A percentile compares a stretch with the other conserved stretches of the same genome.
phyloP scores from a whole-genome alignment of 106 monocot species.

The Chionographis japonica region DNA sequence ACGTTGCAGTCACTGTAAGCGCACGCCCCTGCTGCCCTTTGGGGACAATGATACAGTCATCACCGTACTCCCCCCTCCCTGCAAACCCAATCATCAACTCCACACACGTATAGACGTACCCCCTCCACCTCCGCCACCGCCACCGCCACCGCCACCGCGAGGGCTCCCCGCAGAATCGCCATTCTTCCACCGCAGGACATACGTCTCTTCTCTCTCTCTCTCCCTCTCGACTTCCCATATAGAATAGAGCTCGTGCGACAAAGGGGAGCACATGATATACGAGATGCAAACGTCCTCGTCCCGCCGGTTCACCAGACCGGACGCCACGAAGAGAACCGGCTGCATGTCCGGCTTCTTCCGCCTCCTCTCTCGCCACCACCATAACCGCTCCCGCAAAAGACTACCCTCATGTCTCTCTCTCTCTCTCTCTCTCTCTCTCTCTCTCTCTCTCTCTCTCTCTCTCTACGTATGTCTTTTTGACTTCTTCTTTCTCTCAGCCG shows the following conservation, averaged over 20 bases:
- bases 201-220: background rate
- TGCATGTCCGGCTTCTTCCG: slow-evolving; percentile 65
- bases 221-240: background rate
- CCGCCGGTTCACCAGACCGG: slow-evolving; percentile 10
- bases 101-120: background rate
- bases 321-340: slow-evolving; percentile 17
- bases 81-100: too few relatives aligned
- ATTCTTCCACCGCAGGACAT: background rate
- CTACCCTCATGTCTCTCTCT: slow-evolving; percentile 19
- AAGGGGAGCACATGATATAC: background rate
- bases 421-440: background rate
- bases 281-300: slow-evolving; percentile 21
- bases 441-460: background rate
- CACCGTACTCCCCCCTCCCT: too few relatives aligned
- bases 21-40: too few relatives aligned
- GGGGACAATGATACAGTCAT: too few relatives aligned
- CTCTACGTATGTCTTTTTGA: background rate
- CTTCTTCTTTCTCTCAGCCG: background rate
- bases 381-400: slow-evolving; percentile 32
- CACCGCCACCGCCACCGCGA: background rate
- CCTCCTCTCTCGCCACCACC: slow-evolving; percentile 33
- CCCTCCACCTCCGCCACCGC: background rate
- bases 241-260: background rate
- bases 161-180: background rate
- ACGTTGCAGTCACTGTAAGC: too few relatives aligned